Evolutionary conservation across 2,329 filamentous ascomycete genomes (phyloP).

Genomic region (Beauveria australis): DNA sequence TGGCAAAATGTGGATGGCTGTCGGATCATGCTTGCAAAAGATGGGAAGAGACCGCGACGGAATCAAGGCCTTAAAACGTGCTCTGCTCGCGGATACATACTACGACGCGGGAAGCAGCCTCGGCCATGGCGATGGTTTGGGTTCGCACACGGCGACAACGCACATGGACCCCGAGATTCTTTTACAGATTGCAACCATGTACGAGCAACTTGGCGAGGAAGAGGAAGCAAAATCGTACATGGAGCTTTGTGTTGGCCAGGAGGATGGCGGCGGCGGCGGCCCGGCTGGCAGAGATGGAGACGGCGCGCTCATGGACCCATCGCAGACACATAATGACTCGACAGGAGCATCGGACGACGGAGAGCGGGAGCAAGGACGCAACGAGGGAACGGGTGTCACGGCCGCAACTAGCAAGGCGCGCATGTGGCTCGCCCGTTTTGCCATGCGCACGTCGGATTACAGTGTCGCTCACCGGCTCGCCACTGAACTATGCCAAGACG

Average conservation of each 20-base stretch:
- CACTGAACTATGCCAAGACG: conserved; percentile 89
- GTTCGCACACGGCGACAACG: conserved; percentile 41
- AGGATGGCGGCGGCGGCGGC: conserved; percentile 59
- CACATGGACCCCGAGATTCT: conserved; percentile 85
- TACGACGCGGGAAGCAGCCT: conserved; percentile 60
- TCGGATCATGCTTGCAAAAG: conserved; percentile 83
- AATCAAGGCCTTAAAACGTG: conserved; percentile 91
- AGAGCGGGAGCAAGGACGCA: conserved; percentile 25
- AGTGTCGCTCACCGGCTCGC: conserved; percentile 70
- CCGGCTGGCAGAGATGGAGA: conserved; percentile 31
- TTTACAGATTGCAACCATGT: conserved; percentile 81
- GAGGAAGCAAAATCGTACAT: conserved; percentile 86
- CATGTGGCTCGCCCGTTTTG: conserved; percentile 84
- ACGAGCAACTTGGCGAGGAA: conserved; percentile 70
- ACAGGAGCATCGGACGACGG: conserved; percentile 29
- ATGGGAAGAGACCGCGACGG: conserved; percentile 82
- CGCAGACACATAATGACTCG: conserved; percentile 49
- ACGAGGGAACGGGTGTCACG: conserved; percentile 72
- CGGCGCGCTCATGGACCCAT: conserved; percentile 36
- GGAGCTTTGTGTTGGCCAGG: conserved; percentile 90
- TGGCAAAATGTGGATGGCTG: conserved; percentile 97
- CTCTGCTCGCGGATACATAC: conserved; percentile 78
- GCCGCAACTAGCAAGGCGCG: conserved; percentile 85
- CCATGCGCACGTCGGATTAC: conserved; percentile 69
- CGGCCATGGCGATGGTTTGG: conserved; percentile 37